Evolutionary conservation across 1,284 basidiomycete species (phyloP), one percentile per base, ranked within the genome.

Genomic region (Cryptococcus sp.): DNA sequence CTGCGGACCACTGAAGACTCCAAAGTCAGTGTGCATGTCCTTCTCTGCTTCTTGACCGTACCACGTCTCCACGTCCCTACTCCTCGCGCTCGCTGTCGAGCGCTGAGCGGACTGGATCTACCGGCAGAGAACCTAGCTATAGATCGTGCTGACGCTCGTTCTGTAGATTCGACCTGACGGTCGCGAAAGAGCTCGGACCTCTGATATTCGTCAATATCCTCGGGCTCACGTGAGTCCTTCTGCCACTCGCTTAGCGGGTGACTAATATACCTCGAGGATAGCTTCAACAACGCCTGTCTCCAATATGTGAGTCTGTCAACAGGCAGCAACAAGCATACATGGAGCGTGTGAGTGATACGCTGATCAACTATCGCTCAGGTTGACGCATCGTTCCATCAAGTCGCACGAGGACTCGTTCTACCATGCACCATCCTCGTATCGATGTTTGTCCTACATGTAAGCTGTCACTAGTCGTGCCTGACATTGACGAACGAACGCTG

Each of bases 281-380:
- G 88, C 67, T 89, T 90, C 76, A 91, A 89, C 79, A 94, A 93
- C 73, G 92, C 88, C 72, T 93, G 90, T 55, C 83, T 93, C 50
- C 89, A 92, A 85, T 90, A 88, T 69, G 91, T 93, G 19, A 20
- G 52, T 55, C 40, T n/a, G 7, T 52, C 13, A 22, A 1, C 22
- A 8, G 10, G 13, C 5, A 15, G 11, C n/a, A 23, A 20, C 40
- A 22, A 45, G 35, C 5, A 1, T 5, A 3, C 68, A 70, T 52
- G 67, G 70, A n/a, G 17, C 5, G 23, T 16, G 22, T 40, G 16
- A 20, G n/a, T 6, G 25, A 25, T 25, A 25, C 25, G 25, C 25
- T 25, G 25, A 25, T 6, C 25, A 25, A 3, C 48, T 15, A 41
- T 27, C 23, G 30, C 43, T 57, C 41, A 30, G 35, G 88, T 90